These are phyloP conservation scores for Arthrobotrys musiformis DNA, from an alignment of 2,329 filamentous ascomycete genomes.

Conservation along the genomic window DNA sequence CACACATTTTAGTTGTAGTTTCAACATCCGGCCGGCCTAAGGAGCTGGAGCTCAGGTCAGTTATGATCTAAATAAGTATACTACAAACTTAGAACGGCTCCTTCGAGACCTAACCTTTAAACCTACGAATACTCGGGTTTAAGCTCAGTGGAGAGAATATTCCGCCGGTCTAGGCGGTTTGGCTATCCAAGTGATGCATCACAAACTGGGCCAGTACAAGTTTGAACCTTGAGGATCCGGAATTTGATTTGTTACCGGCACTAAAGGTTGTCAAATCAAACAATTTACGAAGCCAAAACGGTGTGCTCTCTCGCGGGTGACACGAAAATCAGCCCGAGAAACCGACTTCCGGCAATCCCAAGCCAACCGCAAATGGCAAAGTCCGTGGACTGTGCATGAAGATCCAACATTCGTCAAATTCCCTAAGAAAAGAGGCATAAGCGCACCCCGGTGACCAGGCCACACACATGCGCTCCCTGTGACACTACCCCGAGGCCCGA, in stretches of 20 bases:
- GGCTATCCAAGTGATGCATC: background rate
- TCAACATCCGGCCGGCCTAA: too few species aligned
- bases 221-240: background rate
- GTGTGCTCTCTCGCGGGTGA: slow-evolving; percentile 1
- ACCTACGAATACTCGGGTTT: background rate
- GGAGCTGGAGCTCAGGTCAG: too few species aligned
- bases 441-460: background rate
- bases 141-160: slow-evolving; percentile 5
- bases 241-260: background rate
- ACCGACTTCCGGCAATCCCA: background rate
- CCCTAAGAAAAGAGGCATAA: slow-evolving; percentile 3
- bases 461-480: too few species aligned
- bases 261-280: background rate
- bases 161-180: background rate
- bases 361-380: slow-evolving; percentile 9
- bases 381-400: background rate
- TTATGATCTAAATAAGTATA: background rate
- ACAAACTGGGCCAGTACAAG: background rate
- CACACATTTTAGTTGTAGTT: background rate
- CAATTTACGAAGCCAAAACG: background rate
- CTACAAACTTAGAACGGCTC: background rate
- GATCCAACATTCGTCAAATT: slow-evolving; percentile 8
- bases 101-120: background rate
- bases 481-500: background rate
- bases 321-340: slow-evolving; percentile 1